A percentile compares a stretch with the other conserved stretches of the same genome.
Conservation (phyloP, 306 rosid genomes). For the Pachyrhizus erosus region DNA sequence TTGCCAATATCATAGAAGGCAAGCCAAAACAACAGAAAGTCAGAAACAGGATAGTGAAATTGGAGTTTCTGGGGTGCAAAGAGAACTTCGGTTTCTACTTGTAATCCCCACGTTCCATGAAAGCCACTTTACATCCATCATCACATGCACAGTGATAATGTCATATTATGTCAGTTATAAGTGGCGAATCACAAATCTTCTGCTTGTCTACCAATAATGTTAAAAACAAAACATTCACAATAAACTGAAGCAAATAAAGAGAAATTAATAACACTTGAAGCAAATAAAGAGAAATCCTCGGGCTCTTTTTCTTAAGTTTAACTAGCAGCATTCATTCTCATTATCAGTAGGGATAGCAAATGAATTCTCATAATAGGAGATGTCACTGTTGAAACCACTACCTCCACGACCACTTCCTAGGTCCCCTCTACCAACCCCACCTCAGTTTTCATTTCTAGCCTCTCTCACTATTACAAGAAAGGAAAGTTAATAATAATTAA, state of each 20-base stretch:
- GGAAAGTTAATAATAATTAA: neutral
- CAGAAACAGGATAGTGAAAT: neutral
- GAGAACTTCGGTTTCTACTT: no score
- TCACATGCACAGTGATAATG: neutral
- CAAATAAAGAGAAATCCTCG: slow-evolving; percentile 61
- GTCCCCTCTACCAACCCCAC: slow-evolving; percentile 56
- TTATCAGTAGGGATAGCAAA: slow-evolving; percentile 1
- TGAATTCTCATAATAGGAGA: slow-evolving; percentile 49
- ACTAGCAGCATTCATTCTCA: slow-evolving; percentile 36
- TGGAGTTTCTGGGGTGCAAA: neutral
- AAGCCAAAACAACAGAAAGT: neutral
- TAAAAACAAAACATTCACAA: neutral
- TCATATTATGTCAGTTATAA: neutral
- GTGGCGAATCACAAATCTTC: no score
- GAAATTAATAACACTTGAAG: neutral
- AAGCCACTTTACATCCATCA: neutral
- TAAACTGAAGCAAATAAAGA: neutral
- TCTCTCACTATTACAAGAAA: slow-evolving; percentile 61
- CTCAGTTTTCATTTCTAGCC: slow-evolving; percentile 59
- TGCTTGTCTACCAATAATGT: neutral
- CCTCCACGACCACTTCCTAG: no score
- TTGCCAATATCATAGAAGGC: neutral
- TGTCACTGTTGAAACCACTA: slow-evolving; percentile 44
- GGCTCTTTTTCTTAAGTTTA: slow-evolving; percentile 65
- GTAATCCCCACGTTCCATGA: neutral